phyloP scores from a whole-genome alignment of 768 basidiomycete species.

The Cantharellus anzutake region DNA sequence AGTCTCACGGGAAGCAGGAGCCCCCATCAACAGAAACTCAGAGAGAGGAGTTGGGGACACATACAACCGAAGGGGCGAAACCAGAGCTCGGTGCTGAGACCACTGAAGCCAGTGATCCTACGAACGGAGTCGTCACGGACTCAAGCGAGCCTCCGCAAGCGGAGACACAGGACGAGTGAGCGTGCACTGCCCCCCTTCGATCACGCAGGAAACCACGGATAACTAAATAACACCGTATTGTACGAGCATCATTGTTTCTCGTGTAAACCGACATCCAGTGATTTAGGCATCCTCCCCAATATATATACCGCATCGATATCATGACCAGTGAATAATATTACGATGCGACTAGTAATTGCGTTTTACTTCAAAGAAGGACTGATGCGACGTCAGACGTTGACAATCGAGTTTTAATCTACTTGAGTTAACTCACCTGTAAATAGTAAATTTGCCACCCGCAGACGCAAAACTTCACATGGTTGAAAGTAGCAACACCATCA shows the following conservation, averaged over 20 bases:
- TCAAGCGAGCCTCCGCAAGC: background rate
- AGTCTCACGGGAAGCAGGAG: constrained; percentile 15
- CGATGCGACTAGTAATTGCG: constrained; percentile 44
- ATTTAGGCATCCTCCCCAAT: too few relatives aligned
- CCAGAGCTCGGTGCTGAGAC: background rate
- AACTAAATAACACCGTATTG: too few relatives aligned
- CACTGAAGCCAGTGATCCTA: background rate
- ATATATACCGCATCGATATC: too few relatives aligned
- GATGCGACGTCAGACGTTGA: constrained; percentile 6
- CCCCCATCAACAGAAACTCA: constrained; percentile 15
- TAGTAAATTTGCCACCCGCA: constrained; percentile 98
- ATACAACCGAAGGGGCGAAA: background rate
- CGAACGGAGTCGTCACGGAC: background rate
- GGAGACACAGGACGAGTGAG: background rate
- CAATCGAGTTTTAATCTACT: background rate
- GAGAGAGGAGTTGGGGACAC: constrained; percentile 3
- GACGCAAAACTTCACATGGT: constrained; percentile 41
- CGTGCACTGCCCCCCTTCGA: too few relatives aligned
- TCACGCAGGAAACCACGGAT: too few relatives aligned
- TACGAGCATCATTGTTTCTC: too few relatives aligned
- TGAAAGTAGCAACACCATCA: background rate
- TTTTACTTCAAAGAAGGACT: constrained; percentile 86
- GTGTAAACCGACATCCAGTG: too few relatives aligned
- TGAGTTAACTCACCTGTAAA: constrained; percentile 43
- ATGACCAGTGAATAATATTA: background rate